Percentiles rank a stretch among this genome's conserved stretches.
These are phyloP conservation scores for Hortaea werneckii DNA, from an alignment of 2,329 filamentous ascomycete species.

Conservation along the genomic window DNA sequence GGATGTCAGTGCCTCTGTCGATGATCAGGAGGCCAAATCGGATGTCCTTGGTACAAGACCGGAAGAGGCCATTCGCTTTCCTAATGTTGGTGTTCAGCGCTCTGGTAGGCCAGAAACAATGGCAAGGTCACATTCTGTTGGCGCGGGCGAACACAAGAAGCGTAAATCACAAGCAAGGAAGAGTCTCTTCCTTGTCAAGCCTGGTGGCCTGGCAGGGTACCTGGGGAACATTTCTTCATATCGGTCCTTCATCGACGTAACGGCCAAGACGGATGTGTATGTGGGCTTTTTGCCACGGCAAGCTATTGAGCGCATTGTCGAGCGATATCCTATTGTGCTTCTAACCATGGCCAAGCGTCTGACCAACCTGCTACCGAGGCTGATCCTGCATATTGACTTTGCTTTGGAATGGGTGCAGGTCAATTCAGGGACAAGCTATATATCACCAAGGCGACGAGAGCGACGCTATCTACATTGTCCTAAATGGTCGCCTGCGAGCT, in stretches of 20 bases:
- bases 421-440: conserved; percentile 84
- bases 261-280: conserved; percentile 96
- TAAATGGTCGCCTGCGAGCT: conserved; percentile 81
- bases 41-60: conserved; percentile 36
- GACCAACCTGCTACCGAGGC: conserved; percentile 74
- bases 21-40: conserved; percentile 45
- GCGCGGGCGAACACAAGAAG: conserved; percentile 21
- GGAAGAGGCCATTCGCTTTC: conserved; percentile 4
- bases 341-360: conserved; percentile 93
- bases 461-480: conserved; percentile 94
- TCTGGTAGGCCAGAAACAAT: conserved; percentile 8
- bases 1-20: conserved; percentile 76
- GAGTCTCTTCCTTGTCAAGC: conserved; percentile 84
- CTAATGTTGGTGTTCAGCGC: conserved; percentile 1
- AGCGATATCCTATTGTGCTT: conserved; percentile 82
- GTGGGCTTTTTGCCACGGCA: conserved; percentile 85
- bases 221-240: conserved; percentile 91
- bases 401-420: conserved; percentile 97
- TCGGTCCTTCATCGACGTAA: conserved; percentile 89
- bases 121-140: conserved; percentile 13
- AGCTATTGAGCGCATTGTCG: conserved; percentile 82
- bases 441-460: conserved; percentile 92
- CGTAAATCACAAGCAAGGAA: conserved; percentile 42
- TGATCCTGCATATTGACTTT: conserved; percentile 96
- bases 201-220: conserved; percentile 87